These are phyloP conservation scores for Gelatoporia subvermispora DNA, from an alignment of 768 basidiomycete species.

Conservation along the genomic window DNA sequence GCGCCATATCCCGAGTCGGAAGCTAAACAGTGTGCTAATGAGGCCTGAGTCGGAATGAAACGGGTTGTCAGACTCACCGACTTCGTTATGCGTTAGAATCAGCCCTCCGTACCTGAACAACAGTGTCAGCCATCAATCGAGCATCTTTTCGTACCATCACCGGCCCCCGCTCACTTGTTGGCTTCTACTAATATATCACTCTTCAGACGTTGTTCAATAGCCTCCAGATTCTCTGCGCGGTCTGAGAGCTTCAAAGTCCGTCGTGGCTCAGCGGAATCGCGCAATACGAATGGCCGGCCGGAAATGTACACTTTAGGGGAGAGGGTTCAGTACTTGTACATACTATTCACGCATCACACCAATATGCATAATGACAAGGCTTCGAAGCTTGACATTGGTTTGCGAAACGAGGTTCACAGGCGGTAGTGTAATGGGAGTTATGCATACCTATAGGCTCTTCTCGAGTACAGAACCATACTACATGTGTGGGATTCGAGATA, in stretches of 20 bases:
- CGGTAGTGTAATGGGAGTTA: neutral
- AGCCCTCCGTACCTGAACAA: slow-evolving; percentile 75
- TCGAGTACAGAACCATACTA: slow-evolving; percentile 94
- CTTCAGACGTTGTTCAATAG: slow-evolving; percentile 84
- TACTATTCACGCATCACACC: neutral
- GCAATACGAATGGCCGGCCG: slow-evolving; percentile 87
- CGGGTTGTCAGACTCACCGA: slow-evolving; percentile 43
- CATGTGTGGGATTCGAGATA: slow-evolving; percentile 58
- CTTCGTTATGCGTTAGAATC: slow-evolving; percentile 90
- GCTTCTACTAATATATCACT: slow-evolving; percentile 89
- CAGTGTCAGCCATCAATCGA: slow-evolving; percentile 3
- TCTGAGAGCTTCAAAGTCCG: slow-evolving; percentile 78
- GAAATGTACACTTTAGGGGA: slow-evolving; percentile 68
- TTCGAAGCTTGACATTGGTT: neutral
- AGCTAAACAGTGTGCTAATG: slow-evolving; percentile 25
- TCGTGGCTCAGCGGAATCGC: slow-evolving; percentile 82
- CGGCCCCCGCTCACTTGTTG: slow-evolving; percentile 39
- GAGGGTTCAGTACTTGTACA: slow-evolving; percentile 1
- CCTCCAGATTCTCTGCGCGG: slow-evolving; percentile 92
- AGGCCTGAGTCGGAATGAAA: neutral
- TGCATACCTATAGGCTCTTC: slow-evolving; percentile 89
- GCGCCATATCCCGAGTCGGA: slow-evolving; percentile 68
- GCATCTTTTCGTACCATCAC: neutral
- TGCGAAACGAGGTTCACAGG: neutral
- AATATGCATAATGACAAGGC: neutral